These are phyloP conservation scores for Blepharisma japonicum DNA, from an alignment of 73 alveolate genomes.

Conservation along the genomic window DNA sequence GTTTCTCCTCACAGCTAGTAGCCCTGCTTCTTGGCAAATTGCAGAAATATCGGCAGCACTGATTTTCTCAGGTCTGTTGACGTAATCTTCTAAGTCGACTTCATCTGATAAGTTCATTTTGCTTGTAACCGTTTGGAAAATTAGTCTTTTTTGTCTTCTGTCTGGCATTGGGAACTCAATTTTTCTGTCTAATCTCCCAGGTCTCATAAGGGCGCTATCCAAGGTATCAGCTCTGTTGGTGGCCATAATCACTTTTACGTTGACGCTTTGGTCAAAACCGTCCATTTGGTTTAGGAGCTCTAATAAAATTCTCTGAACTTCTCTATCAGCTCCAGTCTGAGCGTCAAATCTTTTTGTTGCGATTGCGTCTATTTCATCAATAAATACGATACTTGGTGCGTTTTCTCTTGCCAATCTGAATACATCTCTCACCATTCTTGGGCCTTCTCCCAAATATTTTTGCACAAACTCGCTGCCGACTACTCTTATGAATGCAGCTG, in stretches of 20 bases:
- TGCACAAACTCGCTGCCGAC: constrained; percentile 99
- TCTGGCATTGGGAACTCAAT: constrained; percentile 99
- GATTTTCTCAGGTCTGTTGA: constrained; percentile 96
- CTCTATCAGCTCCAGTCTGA: constrained; percentile 97
- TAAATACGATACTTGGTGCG: constrained; percentile 98
- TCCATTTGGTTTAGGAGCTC: constrained; percentile 98
- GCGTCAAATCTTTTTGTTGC: constrained; percentile 95
- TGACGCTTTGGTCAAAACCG: constrained; percentile 90
- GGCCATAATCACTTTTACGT: constrained; percentile 95
- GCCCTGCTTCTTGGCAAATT: constrained; percentile 98
- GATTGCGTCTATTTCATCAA: constrained; percentile 98
- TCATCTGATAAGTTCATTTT: constrained; percentile 98
- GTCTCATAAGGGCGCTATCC: constrained; percentile 98
- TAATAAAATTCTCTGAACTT: constrained; percentile 90
- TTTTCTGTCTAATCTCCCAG: constrained; percentile 93
- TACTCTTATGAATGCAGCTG: constrained; percentile 96
- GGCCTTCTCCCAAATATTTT: constrained; percentile 99
- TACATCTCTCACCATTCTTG: constrained; percentile 99
- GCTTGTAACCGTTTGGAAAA: constrained; percentile 93
- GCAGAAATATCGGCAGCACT: constrained; percentile 98
- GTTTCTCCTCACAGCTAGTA: constrained; percentile 96
- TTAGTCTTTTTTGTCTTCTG: constrained; percentile 94
- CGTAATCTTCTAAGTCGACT: constrained; percentile 97
- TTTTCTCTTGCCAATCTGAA: constrained; percentile 98
- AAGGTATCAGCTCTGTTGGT: constrained; percentile 97